Evolutionary conservation across 2,329 filamentous ascomycete genomes (phyloP).

Genomic region (Zymoseptoria tritici): DNA sequence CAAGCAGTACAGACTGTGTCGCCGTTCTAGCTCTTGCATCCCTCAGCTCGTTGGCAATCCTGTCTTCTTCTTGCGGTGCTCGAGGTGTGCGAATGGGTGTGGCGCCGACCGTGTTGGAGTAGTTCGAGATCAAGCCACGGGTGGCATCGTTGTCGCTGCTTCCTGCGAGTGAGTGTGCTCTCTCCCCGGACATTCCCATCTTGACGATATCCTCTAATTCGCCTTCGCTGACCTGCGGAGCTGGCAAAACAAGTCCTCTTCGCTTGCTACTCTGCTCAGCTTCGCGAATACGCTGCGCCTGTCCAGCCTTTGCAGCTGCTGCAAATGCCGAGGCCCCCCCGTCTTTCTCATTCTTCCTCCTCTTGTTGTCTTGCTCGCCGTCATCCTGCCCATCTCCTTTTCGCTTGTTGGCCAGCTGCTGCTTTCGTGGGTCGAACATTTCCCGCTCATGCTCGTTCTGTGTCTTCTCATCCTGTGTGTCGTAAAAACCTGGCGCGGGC

Average conservation of each 20-base stretch:
- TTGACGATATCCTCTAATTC: slow-evolving; percentile 98
- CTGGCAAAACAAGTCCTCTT: slow-evolving; percentile 69
- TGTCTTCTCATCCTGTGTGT: slow-evolving; percentile 74
- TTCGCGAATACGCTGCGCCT: slow-evolving; percentile 89
- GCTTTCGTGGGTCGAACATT: slow-evolving; percentile 85
- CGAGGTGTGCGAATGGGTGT: slow-evolving; percentile 88
- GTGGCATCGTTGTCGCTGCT: slow-evolving; percentile 79
- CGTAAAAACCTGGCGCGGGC: slow-evolving; percentile 81
- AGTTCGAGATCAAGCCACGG: slow-evolving; percentile 77
- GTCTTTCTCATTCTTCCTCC: slow-evolving; percentile 81
- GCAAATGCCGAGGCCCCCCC: slow-evolving; percentile 70
- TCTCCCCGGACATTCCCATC: slow-evolving; percentile 91
- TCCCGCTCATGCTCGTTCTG: slow-evolving; percentile 78
- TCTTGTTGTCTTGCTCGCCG: slow-evolving; percentile 62
- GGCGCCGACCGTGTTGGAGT: slow-evolving; percentile 68
- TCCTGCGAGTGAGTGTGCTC: slow-evolving; percentile 66
- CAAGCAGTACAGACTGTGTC: slow-evolving; percentile 86
- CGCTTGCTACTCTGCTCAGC: slow-evolving; percentile 96
- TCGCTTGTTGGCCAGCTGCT: slow-evolving; percentile 82
- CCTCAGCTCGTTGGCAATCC: slow-evolving; percentile 90
- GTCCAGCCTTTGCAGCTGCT: slow-evolving; percentile 84
- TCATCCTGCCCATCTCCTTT: slow-evolving; percentile 88
- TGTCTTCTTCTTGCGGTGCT: slow-evolving; percentile 86
- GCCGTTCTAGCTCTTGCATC: slow-evolving; percentile 90
- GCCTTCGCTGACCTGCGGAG: slow-evolving; percentile 84